phyloP scores from a whole-genome alignment of 78 protist species.

The Polysphondylium violaceum region DNA sequence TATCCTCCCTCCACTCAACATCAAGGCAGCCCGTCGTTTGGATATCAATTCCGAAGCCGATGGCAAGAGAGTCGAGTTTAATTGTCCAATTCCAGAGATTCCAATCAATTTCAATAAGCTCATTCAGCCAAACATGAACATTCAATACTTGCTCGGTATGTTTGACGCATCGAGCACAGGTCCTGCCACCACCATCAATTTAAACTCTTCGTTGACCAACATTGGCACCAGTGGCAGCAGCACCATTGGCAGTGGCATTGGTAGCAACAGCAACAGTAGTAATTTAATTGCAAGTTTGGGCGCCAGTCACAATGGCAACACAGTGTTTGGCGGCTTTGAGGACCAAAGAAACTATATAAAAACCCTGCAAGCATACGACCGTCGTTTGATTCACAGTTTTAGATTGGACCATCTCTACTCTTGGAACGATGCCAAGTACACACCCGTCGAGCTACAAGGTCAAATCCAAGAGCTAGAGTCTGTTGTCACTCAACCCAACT shows the following conservation, averaged over 20 bases:
- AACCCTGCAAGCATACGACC: conserved; percentile 28
- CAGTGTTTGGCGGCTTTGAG: not conserved
- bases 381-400: conserved; percentile 15
- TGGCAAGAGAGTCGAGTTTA: conserved; percentile 27
- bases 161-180: not conserved
- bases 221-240: not conserved
- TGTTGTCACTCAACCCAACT: not conserved
- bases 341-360: conserved; percentile 25
- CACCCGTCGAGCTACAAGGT: conserved; percentile 12
- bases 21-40: conserved; percentile 46
- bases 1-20: conserved; percentile 34
- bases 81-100: conserved; percentile 33
- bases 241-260: not conserved
- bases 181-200: not conserved
- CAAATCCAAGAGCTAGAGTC: conserved; percentile 22
- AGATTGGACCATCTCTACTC: conserved; percentile 24
- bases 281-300: conserved; percentile 1
- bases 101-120: conserved; percentile 28
- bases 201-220: no score
- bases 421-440: conserved; percentile 7
- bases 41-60: conserved; percentile 59
- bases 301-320: no score
- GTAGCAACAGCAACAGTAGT: not conserved
- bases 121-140: conserved; percentile 38
- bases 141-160: conserved; percentile 51